These are phyloP conservation scores for Bolboschoenoplectus hybrid DNA, from an alignment of 202 grass and related monocot genomes.

Conservation along the genomic window DNA sequence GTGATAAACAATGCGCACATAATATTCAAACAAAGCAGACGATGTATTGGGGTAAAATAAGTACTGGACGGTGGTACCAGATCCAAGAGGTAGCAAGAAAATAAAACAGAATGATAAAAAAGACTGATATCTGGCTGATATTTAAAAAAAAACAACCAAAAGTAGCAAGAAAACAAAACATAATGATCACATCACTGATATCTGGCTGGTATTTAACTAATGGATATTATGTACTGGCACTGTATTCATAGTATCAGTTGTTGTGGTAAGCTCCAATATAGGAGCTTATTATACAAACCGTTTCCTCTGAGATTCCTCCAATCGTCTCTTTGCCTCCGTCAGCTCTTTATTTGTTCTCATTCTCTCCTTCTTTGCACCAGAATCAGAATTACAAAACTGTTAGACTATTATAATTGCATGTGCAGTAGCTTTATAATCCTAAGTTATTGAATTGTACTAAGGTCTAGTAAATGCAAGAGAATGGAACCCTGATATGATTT, in stretches of 20 bases:
- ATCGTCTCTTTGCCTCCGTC: slow-evolving; percentile 68
- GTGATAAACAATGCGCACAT: slow-evolving; percentile 43
- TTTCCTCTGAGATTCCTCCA: slow-evolving; percentile 83
- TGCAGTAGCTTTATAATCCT: slow-evolving; percentile 14
- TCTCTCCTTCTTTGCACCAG: slow-evolving; percentile 56
- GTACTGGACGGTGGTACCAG: background rate
- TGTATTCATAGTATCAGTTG: background rate
- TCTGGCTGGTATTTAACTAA: background rate
- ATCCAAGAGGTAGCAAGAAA: background rate
- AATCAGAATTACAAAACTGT: slow-evolving; percentile 37
- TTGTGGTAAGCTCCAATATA: background rate
- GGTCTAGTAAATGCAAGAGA: background rate
- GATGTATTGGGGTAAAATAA: background rate
- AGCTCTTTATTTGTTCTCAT: slow-evolving; percentile 64
- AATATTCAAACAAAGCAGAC: background rate
- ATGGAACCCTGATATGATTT: slow-evolving; percentile 13
- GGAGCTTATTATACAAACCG: slow-evolving; percentile 50
- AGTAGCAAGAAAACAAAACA: background rate
- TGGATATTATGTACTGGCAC: background rate
- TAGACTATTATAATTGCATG: background rate
- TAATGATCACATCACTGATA: slow-evolving; percentile 8
- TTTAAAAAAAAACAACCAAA: background rate
- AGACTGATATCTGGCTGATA: background rate
- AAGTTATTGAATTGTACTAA: background rate
- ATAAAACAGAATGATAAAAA: background rate